Evolutionary conservation across 2,329 filamentous ascomycete genomes (phyloP), one percentile per base, ranked within the genome.

Genomic region (Plectosphaerella plurivora): DNA sequence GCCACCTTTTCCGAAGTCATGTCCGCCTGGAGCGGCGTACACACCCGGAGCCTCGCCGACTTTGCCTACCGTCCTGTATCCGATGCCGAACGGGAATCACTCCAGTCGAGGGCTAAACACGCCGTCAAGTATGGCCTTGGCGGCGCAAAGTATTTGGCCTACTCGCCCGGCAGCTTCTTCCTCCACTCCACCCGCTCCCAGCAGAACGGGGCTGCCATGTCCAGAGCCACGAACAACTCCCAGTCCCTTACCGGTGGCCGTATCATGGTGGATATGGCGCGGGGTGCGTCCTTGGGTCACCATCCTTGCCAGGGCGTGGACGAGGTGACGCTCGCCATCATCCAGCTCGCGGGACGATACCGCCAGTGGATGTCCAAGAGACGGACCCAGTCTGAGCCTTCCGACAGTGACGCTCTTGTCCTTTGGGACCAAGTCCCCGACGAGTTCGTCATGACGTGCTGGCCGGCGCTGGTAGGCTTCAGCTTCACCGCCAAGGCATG

Each of bases 401-500:
- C 20, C 16, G 25, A 50, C 22, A 37, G 18, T 20, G 47, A 53
- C 4, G 39, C 51, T 10, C 47, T 53, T 18, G 14, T 53, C 14
- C 12, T 53, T 11, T 53, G 51, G 51, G 42, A 53, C 3, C 14
- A 50, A 4, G 51, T 53, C 12, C 51, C 51, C 18, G 37, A 41
- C 5, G 44, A 50, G 24, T 49, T 53, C 33, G 18, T 53, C n/a
- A 53, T 50, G 16, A 50, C 47, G 28, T 50, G 39, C 39, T 53
- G 51, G 51, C 51, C 47, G 14, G 51, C 47, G 8, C 39, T 53
- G 18, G 51, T 53, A 4, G 52, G 52, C 16, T 53, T 53, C 42
- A 53, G 52, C 44, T 53, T 53, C 24, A 53, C 52, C 24, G 48
- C 52, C 44, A 53, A 53, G 25, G 33, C 48, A 6, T 53, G 52